Percentiles rank a stretch among this genome's conserved stretches.
phyloP scores from a whole-genome alignment of 2,329 filamentous ascomycete species.

The Fusarium sp. region DNA sequence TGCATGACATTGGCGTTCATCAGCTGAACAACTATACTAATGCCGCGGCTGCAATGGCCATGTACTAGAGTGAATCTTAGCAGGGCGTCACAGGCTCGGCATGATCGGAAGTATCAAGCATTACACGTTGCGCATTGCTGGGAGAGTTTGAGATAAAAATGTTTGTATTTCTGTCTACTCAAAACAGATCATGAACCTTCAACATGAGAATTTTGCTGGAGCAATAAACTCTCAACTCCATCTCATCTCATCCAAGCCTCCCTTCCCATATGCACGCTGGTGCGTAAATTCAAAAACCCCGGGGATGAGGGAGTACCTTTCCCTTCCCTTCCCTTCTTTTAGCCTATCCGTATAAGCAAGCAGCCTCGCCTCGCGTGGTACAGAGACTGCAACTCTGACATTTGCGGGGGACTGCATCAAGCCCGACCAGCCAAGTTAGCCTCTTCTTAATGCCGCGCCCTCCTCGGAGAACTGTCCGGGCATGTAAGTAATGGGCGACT shows the following conservation, averaged over 20 bases:
- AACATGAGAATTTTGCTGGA: neutral
- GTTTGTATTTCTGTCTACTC: conserved; percentile 11
- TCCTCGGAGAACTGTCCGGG: conserved; percentile 41
- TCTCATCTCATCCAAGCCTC: conserved; percentile 4
- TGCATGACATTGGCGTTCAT: conserved; percentile 1
- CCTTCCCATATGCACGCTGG: conserved; percentile 1
- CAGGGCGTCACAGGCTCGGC: neutral
- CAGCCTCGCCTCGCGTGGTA: conserved; percentile 38
- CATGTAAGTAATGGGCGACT: conserved; percentile 9
- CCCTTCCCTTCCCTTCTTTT: conserved; percentile 30
- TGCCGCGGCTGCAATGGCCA: neutral
- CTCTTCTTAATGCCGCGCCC: conserved; percentile 4
- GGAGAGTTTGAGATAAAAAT: neutral
- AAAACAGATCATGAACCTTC: conserved; percentile 8
- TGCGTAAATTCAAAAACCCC: conserved; percentile 11
- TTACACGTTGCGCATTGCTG: neutral
- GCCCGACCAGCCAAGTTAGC: conserved; percentile 16
- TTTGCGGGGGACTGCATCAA: conserved; percentile 42
- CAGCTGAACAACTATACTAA: conserved; percentile 2
- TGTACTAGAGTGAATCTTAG: neutral
- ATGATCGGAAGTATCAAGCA: neutral
- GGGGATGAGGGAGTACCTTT: conserved; percentile 27
- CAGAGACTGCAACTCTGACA: conserved; percentile 43
- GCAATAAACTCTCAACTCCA: neutral
- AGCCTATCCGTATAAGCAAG: conserved; percentile 36